A percentile compares a stretch with the other conserved stretches of the same genome.
Evolutionary conservation across 805 yeast genomes (phyloP).

Genomic region (Sugiyamaella chiloensis): DNA sequence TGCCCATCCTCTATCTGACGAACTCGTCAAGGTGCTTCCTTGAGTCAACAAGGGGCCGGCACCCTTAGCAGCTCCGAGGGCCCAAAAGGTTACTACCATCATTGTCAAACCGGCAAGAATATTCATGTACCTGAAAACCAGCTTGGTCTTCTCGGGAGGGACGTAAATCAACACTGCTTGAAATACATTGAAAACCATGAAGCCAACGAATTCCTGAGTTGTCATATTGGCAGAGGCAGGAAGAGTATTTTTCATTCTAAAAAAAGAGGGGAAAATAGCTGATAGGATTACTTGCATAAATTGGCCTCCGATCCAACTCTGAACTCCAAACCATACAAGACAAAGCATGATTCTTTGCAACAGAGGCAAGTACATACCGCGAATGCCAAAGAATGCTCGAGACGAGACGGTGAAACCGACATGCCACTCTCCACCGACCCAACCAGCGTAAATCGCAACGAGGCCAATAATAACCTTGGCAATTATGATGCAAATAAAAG

Average conservation of each 20-base stretch:
- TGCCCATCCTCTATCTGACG: constrained; percentile 37
- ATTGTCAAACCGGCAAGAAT: constrained; percentile 34
- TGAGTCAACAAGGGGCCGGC: constrained; percentile 44
- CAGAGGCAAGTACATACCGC: constrained; percentile 45
- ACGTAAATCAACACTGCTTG: constrained; percentile 13
- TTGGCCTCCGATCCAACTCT: constrained; percentile 47
- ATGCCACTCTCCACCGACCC: constrained; percentile 49
- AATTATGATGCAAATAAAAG: constrained; percentile 43
- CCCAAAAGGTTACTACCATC: constrained; percentile 44
- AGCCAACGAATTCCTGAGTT: constrained; percentile 40
- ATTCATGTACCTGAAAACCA: constrained; percentile 36
- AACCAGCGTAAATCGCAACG: constrained; percentile 43
- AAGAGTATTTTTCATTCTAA: constrained; percentile 39
- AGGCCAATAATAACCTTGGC: constrained; percentile 41
- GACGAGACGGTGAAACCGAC: constrained; percentile 47
- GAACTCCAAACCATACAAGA: constrained; percentile 47
- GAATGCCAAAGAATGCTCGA: constrained; percentile 46
- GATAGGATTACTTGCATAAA: constrained; percentile 31
- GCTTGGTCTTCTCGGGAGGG: constrained; percentile 32
- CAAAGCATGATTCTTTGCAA: constrained; percentile 43
- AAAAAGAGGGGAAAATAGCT: constrained; percentile 36
- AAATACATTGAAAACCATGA: constrained; percentile 36
- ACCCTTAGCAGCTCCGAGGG: constrained; percentile 23
- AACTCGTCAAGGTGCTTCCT: constrained; percentile 35
- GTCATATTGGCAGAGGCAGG: constrained; percentile 37